Percentiles rank a stretch among this genome's conserved stretches.
These are phyloP conservation scores for Bidens hawaiensis DNA, from an alignment of 140 eudicot genomes.

Conservation along the genomic window DNA sequence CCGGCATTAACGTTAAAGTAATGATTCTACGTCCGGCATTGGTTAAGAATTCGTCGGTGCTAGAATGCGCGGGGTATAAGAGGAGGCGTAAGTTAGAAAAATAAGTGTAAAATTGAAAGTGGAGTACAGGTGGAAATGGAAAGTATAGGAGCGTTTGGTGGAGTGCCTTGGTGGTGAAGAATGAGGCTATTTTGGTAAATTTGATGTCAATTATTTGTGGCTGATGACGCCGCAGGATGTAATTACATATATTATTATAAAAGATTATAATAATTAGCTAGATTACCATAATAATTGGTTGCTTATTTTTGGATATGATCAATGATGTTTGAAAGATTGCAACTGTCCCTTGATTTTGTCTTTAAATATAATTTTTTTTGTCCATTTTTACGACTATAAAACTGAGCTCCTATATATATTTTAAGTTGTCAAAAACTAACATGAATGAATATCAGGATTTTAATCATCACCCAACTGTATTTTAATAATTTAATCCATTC, in stretches of 20 bases:
- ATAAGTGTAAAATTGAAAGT: slow-evolving; percentile 22
- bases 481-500: too few species aligned
- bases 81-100: slow-evolving; percentile 6
- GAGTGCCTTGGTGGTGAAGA: slow-evolving; percentile 20
- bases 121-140: slow-evolving; percentile 31
- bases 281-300: background rate
- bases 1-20: slow-evolving; percentile 34
- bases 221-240: background rate
- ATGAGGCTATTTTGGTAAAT: background rate
- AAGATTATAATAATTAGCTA: background rate
- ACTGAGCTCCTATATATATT: too few species aligned
- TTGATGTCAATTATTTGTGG: background rate
- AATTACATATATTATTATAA: background rate
- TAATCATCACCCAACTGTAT: too few species aligned
- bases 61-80: too few species aligned
- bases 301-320: background rate
- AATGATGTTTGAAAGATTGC: background rate
- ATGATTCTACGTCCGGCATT: too few species aligned
- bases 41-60: background rate
- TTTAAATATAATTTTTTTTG: too few species aligned
- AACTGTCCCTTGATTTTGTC: too few species aligned
- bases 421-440: too few species aligned
- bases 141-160: slow-evolving; percentile 28
- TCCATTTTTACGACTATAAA: too few species aligned
- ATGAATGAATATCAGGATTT: too few species aligned